Conservation (phyloP, 179 eudicot species). For the Drosera spatulata region DNA sequence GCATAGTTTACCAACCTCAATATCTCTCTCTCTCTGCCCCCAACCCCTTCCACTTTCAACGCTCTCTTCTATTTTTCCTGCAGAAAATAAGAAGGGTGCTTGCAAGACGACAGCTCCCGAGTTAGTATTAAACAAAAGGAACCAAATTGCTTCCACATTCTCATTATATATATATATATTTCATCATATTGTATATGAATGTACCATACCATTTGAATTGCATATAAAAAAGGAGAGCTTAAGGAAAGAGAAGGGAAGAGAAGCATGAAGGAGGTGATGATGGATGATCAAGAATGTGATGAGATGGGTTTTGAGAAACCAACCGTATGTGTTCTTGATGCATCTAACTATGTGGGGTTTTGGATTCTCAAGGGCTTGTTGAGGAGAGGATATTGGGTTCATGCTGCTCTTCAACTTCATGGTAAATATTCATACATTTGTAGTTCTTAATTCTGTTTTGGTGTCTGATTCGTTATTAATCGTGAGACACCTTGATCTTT, state of each 20-base stretch:
- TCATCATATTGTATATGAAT: background rate
- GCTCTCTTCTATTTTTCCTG: background rate
- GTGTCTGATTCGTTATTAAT: too few relatives aligned
- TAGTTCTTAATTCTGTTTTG: too few relatives aligned
- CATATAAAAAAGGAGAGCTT: background rate
- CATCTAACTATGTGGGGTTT: constrained; percentile 21
- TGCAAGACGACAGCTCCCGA: too few relatives aligned
- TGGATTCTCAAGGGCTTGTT: constrained; percentile 20
- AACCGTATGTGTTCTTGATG: constrained; percentile 33
- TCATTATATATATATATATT: too few relatives aligned
- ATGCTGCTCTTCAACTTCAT: constrained; percentile 25
- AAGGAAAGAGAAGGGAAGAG: background rate
- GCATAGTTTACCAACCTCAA: constrained; percentile 3
- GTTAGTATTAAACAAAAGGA: too few relatives aligned
- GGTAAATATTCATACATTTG: constrained; percentile 6
- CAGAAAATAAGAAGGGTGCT: too few relatives aligned
- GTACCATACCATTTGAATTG: background rate
- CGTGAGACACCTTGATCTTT: too few relatives aligned
- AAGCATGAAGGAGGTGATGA: constrained; percentile 4
- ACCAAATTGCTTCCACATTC: too few relatives aligned
- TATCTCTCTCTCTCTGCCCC: background rate
- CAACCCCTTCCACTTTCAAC: background rate
- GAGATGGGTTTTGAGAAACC: constrained; percentile 8
- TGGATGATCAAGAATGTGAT: constrained; percentile 6
- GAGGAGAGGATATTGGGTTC: constrained; percentile 23